A percentile compares a stretch with the other conserved stretches of the same genome.
These are phyloP conservation scores for Silene latifolia DNA, from an alignment of 148 eudicot species.

Conservation along the genomic window DNA sequence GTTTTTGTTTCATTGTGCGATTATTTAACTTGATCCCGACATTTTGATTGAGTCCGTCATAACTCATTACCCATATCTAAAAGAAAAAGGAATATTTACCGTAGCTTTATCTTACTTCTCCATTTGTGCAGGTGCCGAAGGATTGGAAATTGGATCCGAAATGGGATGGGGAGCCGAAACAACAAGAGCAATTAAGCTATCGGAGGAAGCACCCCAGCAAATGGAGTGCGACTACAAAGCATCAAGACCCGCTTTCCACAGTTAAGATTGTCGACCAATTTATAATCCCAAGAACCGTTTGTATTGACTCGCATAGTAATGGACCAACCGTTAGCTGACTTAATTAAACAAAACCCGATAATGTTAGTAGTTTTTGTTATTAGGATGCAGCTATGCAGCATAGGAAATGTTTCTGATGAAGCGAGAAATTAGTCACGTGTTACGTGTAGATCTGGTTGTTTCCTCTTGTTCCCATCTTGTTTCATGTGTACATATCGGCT, in stretches of 20 bases:
- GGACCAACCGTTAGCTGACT: constrained; percentile 17
- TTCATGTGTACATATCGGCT: not conserved
- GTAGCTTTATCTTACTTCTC: too few relatives aligned
- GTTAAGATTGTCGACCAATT: constrained; percentile 71
- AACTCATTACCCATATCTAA: not conserved
- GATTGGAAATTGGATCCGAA: constrained; percentile 90
- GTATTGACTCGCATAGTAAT: constrained; percentile 15
- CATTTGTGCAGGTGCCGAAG: constrained; percentile 68
- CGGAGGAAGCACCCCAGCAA: constrained; percentile 63
- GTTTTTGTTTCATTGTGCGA: not conserved
- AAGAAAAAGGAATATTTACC: not conserved
- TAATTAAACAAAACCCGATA: not conserved
- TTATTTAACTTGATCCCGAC: not conserved
- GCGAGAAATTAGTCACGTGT: not conserved
- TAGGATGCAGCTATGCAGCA: constrained; percentile 9
- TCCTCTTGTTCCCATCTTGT: not conserved
- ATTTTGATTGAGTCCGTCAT: not conserved
- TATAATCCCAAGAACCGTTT: constrained; percentile 20
- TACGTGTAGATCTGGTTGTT: constrained; percentile 18
- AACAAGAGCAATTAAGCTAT: constrained; percentile 45
- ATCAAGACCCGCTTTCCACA: constrained; percentile 60
- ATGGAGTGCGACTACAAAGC: constrained; percentile 61
- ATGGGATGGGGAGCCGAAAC: constrained; percentile 71
- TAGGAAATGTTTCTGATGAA: constrained; percentile 15
- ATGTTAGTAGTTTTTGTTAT: constrained; percentile 7